Base-by-base conservation (phyloP, 2,329 filamentous ascomycete species). In the Corniculantispora saksenae region DNA sequence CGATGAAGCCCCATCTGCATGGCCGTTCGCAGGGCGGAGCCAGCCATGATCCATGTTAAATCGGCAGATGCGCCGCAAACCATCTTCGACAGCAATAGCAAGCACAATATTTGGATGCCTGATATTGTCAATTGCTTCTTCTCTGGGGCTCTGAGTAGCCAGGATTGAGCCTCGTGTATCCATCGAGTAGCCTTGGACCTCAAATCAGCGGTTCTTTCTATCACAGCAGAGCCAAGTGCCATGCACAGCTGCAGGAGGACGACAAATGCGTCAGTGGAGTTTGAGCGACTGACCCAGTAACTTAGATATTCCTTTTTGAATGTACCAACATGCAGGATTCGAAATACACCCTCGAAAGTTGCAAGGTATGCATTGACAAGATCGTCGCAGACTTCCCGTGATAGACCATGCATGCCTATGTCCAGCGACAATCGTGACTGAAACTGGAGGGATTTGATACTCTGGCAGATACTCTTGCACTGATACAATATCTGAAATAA, bases 1-100 rank as follows among this genome's bases (percentile, higher is more conserved):
- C 84, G 80, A 70, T 89, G 85, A 7, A 88, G 76, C 3, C 86
- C 86, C 79, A 87, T 86, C 63, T 80, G 80, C 70, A 88, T 82
- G 61, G 85, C 86, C 9, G 79, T 81, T 13, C 85, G 78, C n/a
- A 86, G 66, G 13, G 87, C 67, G 0, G 77, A 73, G 0, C 86
- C 86, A 0, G 80, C 76, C 2, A 81, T 77, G 38, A 84, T 79
- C 84, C 84, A 88, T 1, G 79, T 76, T 4, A 86, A 70, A 66
- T 88, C 85, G 6, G 79, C 79, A 3, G 79, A 80, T 3, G 86
- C 76, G 15, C 77, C 79, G 32, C 80, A 80, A 0, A 78, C 78
- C 32, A 83, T 79, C 27, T 83, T 80, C 2, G 84, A 83, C 3
- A 86, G 70, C 19, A 81, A 72, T 25, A 87, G 70, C 50, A 88